These are phyloP conservation scores for Rosa hybrid DNA, from an alignment of 331 rosid genomes.

Conservation along the genomic window DNA sequence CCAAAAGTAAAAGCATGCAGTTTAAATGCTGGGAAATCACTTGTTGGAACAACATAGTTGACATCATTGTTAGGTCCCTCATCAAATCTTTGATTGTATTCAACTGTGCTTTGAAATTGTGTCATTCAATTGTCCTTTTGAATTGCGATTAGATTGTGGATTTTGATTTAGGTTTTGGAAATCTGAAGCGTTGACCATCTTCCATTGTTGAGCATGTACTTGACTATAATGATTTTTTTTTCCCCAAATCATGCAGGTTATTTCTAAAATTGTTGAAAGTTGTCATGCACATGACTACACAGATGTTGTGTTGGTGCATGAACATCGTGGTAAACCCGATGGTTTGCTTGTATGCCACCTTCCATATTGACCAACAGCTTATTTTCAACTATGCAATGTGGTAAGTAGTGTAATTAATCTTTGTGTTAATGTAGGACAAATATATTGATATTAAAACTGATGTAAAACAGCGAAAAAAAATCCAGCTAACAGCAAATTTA, in stretches of 20 bases:
- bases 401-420: conserved; percentile 45
- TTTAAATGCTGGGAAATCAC: no score
- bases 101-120: no score
- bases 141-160: no score
- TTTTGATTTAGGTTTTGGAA: not conserved
- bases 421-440: not conserved
- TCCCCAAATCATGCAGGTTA: conserved; percentile 51
- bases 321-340: conserved; percentile 95
- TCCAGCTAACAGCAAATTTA: not conserved
- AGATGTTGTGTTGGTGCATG: conserved; percentile 87
- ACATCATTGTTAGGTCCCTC: no score
- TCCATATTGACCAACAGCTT: conserved; percentile 94
- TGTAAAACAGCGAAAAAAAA: conserved; percentile 2
- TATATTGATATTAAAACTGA: not conserved
- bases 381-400: conserved; percentile 83
- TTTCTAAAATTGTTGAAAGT: conserved; percentile 81
- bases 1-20: no score
- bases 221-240: not conserved
- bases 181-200: conserved; percentile 6
- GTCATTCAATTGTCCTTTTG: no score
- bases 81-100: no score
- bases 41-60: no score
- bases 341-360: conserved; percentile 80
- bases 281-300: conserved; percentile 85
- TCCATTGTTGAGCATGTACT: not conserved